Base-by-base conservation (phyloP, 2,329 filamentous ascomycete species). In the Calonectria naviculata region DNA sequence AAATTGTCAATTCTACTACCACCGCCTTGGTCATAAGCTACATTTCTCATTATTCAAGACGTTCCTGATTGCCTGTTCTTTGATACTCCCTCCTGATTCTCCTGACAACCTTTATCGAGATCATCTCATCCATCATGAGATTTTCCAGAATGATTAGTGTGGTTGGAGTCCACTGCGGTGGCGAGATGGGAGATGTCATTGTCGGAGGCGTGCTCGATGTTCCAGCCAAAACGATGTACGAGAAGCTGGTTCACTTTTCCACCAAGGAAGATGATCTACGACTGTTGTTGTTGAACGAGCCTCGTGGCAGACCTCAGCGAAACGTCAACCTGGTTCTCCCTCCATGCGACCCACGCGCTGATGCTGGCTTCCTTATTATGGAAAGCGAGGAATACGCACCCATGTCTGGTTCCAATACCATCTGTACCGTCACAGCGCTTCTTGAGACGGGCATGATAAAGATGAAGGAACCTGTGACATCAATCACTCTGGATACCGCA, bases 141-240 rank as follows among this genome's bases (percentile, higher is more conserved):
- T 63, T 63, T 29, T 63, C 44, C 19, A n/a, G 73, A 34, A 78
- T 76, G 4, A 71, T 82, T 9, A 76, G 74, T 7, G 71, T 84
- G 13, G 80, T 85, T 9, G 79, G 81, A 41, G 80, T 80, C 67
- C 84, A 85, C 58, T 80, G 82, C 19, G 83, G 82, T 71, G 85
- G 85, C 58, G 82, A 84, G 76, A 84, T 87, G 0, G 84, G 87
- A 58, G 86, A 89, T 74, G 87, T 88, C 15, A 83, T 88, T 47
- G 81, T 84, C 13, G 85, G 85, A 17, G 87, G 86, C 29, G 84
- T 88, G 3, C 80, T 84, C 1, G 85, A 88, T 42, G 79, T 82
- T 1, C 77, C 80, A 3, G 83, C 82, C 15, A 82, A 82, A 38
- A 86, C 84, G 21, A 87, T 88, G 86, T 85, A 82, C 70, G 85